These are phyloP conservation scores for Eucalyptus pumila DNA, from an alignment of 345 rosid species.

Conservation along the genomic window DNA sequence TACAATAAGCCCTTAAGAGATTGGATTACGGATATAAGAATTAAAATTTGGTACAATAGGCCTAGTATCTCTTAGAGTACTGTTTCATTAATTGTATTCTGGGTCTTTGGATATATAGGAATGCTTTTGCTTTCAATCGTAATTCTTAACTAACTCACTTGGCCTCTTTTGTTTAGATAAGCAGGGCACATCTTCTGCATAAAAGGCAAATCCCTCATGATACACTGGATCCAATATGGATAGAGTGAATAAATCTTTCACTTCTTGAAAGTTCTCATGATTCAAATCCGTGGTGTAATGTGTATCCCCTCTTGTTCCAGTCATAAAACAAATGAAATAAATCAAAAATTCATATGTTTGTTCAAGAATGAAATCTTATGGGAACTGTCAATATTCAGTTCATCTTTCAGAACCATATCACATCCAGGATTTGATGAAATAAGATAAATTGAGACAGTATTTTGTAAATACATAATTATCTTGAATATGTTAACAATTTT, in stretches of 20 bases:
- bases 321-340: not conserved
- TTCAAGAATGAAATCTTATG: not conserved
- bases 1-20: not conserved
- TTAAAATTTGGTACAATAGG: not conserved
- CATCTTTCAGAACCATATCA: not conserved
- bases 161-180: not conserved
- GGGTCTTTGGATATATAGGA: not conserved
- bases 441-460: not conserved
- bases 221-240: too few species aligned
- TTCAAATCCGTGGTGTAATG: accelerated
- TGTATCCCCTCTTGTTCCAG: not conserved
- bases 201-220: not conserved
- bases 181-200: not conserved
- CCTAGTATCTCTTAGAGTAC: not conserved
- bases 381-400: not conserved
- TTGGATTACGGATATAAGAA: not conserved
- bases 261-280: too few species aligned
- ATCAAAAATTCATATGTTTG: not conserved
- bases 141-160: not conserved
- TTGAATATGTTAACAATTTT: too few species aligned
- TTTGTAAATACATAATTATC: not conserved
- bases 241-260: too few species aligned
- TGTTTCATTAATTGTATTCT: not conserved
- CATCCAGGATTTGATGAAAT: not conserved
- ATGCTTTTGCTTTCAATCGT: not conserved